These are phyloP conservation scores for Apiotrichum montevideense DNA, from an alignment of 1,284 basidiomycete species.

Conservation along the genomic window DNA sequence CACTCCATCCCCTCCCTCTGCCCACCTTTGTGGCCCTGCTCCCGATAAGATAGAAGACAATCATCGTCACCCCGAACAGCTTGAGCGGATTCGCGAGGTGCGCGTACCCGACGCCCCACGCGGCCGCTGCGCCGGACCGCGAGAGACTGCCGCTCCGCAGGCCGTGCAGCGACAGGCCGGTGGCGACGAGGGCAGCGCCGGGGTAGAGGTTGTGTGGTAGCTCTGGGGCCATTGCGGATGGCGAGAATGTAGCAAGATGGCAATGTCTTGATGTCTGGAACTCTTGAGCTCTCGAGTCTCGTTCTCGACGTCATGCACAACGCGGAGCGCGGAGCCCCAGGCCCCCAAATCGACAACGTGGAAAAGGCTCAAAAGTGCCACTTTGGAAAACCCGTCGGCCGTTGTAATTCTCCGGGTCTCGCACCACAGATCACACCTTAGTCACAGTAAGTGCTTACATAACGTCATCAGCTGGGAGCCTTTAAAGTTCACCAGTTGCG, in stretches of 20 bases:
- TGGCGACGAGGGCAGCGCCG: constrained; percentile 49
- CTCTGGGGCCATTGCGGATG: neutral
- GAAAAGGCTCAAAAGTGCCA: constrained; percentile 1
- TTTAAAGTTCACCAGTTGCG: neutral
- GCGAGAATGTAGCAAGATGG: too few relatives aligned
- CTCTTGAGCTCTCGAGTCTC: too few relatives aligned
- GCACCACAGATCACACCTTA: neutral
- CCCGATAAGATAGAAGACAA: constrained; percentile 75
- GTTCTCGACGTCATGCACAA: too few relatives aligned
- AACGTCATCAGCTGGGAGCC: neutral
- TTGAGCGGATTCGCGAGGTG: constrained; percentile 44
- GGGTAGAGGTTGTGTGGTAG: constrained; percentile 26
- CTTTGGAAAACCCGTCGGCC: neutral
- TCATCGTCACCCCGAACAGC: constrained; percentile 63
- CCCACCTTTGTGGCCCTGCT: constrained; percentile 81
- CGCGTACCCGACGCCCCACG: constrained; percentile 63
- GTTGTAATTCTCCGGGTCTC: neutral
- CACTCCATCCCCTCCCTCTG: neutral
- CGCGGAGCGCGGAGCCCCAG: too few relatives aligned
- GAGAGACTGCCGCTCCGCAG: constrained; percentile 49
- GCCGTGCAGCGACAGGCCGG: constrained; percentile 52
- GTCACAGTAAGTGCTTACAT: neutral
- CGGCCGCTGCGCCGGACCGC: constrained; percentile 55
- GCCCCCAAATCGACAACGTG: too few relatives aligned
- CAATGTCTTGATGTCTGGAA: too few relatives aligned